Evolutionary conservation across 345 rosid species (phyloP).

Genomic region (Chamaenerion angustifolium): DNA sequence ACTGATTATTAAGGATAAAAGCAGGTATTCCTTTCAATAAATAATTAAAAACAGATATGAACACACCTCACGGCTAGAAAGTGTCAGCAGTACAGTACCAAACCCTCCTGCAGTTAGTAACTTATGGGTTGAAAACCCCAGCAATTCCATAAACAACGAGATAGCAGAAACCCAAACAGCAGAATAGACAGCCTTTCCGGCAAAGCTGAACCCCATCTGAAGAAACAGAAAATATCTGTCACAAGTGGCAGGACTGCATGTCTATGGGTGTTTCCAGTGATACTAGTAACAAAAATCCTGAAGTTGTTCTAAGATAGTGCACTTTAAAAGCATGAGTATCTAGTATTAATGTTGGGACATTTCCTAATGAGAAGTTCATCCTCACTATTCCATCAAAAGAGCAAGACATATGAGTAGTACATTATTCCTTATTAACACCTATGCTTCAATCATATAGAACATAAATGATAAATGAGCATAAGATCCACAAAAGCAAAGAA

Average conservation of each 20-base stretch:
- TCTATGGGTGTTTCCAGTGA: not conserved
- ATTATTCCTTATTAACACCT: not conserved
- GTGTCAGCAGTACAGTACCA: constrained; percentile 92
- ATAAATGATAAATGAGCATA: constrained; percentile 3
- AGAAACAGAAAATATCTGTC: constrained; percentile 3
- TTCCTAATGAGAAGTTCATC: no score
- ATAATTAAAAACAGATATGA: not conserved
- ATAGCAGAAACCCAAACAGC: constrained; percentile 89
- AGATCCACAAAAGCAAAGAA: constrained; percentile 4
- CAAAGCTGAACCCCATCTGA: constrained; percentile 88
- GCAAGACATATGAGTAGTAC: no score
- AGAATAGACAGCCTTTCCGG: constrained; percentile 80
- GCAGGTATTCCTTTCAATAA: no score
- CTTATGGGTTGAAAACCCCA: constrained; percentile 88
- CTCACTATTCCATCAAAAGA: not conserved
- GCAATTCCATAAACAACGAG: constrained; percentile 86
- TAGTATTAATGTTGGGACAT: no score
- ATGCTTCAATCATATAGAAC: not conserved
- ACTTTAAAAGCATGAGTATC: no score
- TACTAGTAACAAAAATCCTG: not conserved
- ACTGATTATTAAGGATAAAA: no score
- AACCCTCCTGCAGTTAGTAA: constrained; percentile 96
- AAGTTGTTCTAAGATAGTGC: no score
- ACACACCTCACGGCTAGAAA: constrained; percentile 93
- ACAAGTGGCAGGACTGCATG: constrained; percentile 8